Evolutionary conservation across 2,329 filamentous ascomycete species (phyloP).

Genomic region (Fusarium sp.): DNA sequence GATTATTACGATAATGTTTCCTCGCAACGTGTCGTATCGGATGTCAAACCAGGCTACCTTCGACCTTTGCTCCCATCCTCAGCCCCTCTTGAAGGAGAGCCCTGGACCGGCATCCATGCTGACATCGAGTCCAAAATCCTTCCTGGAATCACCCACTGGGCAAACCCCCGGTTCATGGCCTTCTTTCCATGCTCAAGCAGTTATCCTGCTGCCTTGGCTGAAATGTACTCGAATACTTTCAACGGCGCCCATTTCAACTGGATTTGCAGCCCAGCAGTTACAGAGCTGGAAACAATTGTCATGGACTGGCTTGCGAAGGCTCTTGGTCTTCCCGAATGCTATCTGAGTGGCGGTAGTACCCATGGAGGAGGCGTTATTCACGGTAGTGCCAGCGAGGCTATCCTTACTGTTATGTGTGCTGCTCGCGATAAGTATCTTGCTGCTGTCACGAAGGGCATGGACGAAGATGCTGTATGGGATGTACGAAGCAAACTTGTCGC

Average conservation of each 20-base stretch:
- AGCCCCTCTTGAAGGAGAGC: conserved; percentile 75
- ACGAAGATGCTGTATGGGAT: conserved; percentile 77
- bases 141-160: conserved; percentile 94
- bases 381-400: conserved; percentile 87
- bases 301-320: conserved; percentile 90
- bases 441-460: conserved; percentile 69
- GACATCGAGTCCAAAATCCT: conserved; percentile 90
- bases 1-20: conserved; percentile 84
- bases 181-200: conserved; percentile 91
- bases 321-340: conserved; percentile 78
- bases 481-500: conserved; percentile 73
- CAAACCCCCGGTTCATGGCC: conserved; percentile 93
- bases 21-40: conserved; percentile 78
- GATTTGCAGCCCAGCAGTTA: conserved; percentile 94
- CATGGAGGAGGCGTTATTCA: conserved; percentile 92
- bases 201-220: conserved; percentile 87
- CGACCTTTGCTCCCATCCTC: conserved; percentile 66
- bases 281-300: conserved; percentile 92
- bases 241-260: conserved; percentile 96
- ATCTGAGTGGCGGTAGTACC: conserved; percentile 75
- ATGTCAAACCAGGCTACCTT: conserved; percentile 87
- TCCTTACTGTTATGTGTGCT: conserved; percentile 87
- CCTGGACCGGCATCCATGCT: conserved; percentile 81
- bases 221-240: conserved; percentile 91
- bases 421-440: conserved; percentile 83